Base-by-base conservation (phyloP, 1,284 basidiomycete species). In the Polyporus tsugae region DNA sequence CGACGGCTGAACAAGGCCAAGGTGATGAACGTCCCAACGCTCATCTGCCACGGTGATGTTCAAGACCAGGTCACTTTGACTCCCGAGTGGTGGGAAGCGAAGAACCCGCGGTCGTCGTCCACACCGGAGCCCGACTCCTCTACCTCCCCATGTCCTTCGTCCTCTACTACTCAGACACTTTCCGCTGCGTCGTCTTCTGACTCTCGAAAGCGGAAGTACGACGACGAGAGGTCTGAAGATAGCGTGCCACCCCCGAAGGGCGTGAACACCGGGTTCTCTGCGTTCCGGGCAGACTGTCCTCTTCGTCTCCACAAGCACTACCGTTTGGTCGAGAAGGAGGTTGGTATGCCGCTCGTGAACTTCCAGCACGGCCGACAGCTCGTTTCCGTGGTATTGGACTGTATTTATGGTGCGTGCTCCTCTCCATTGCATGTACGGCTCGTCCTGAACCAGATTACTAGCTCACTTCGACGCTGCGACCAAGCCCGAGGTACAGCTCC, bases 261-360 rank as follows among this genome's bases (percentile, higher is more conserved):
- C 29, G 2, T 29, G 11, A 2, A 36, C 55, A n/a, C 29, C 17
- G 52, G 52, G 6, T 35, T 19, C 13, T 33, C 29, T 10, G 6
- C 5, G 29, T 46, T 44, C 39, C 55, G 22, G 25, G 55, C 42
- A 7, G 60, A 63, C 13, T 42, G 44, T 41, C 55, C 64, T 2
- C 55, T 61, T 0, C 44, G 64, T 0, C 41, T 25, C 0, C 60
- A 60, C 25, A 63, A 29, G 11, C 68, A 69, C 41, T 69, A 69
- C 35, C 68, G 68, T 1, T 6, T 76, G 67, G 70, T 75, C 53
- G 33, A 62, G 11, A 46, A 76, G 65, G 49, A 76, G 61, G 63
- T 76, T 61, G 35, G 68, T 62, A 35, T 73, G 69, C 65, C 70
- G 58, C 57, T 74, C 35, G 41, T 2, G 11, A 29, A 65, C 15